These are phyloP conservation scores for Passiflora organensis DNA, from an alignment of 345 rosid genomes.

Conservation along the genomic window DNA sequence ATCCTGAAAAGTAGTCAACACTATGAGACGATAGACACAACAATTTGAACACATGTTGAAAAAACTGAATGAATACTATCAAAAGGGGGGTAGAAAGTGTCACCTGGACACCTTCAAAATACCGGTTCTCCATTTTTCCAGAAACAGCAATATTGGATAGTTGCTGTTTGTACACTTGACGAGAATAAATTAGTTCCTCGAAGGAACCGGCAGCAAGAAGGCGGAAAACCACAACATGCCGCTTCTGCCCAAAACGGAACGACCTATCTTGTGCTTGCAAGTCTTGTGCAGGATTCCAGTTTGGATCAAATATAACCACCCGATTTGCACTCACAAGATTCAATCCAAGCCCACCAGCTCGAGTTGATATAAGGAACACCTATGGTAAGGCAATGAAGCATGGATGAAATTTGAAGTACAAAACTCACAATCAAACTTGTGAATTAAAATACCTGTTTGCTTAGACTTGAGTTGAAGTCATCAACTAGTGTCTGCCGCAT, in stretches of 20 bases:
- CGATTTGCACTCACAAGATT: conserved; percentile 96
- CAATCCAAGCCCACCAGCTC: conserved; percentile 98
- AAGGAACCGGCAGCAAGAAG: conserved; percentile 95
- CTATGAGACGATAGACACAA: background rate
- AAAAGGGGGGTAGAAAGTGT: background rate
- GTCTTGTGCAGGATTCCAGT: conserved; percentile 96
- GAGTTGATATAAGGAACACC: conserved; percentile 97
- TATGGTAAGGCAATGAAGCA: conserved; percentile 21
- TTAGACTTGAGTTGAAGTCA: conserved; percentile 85
- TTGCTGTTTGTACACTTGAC: conserved; percentile 96
- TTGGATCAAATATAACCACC: conserved; percentile 92
- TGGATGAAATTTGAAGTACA: conserved; percentile 1
- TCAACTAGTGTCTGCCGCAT: conserved; percentile 77
- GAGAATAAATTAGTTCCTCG: conserved; percentile 80
- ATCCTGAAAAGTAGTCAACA: conserved; percentile 49
- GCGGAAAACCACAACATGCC: conserved; percentile 91
- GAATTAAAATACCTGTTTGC: conserved; percentile 59
- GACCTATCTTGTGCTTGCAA: conserved; percentile 94
- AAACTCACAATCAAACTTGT: background rate
- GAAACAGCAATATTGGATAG: conserved; percentile 90
- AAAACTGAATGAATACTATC: background rate
- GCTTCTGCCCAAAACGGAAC: conserved; percentile 89
- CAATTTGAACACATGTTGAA: background rate
- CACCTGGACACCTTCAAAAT: conserved; percentile 97
- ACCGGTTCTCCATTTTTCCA: conserved; percentile 89